Evolutionary conservation across 495 filamentous ascomycete genomes (phyloP), one percentile per base, ranked within the genome.

Genomic region (Penicillium canariense): DNA sequence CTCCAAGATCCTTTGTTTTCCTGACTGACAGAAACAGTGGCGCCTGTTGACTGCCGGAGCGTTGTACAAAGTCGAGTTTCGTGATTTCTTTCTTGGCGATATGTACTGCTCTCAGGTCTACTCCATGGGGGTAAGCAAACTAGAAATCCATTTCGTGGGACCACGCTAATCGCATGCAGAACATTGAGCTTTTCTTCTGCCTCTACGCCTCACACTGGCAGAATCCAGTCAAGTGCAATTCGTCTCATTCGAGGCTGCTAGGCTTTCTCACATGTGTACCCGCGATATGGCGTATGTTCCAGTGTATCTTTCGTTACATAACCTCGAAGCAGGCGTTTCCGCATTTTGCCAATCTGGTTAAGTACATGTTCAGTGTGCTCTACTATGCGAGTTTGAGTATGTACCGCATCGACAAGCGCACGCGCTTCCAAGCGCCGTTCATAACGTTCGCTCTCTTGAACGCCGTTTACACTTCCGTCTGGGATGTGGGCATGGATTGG

Each of bases 401-500:
- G 50, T 97, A 90, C 67, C 89, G 94, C 28, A 88, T 97, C 39
- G 65, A 91, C 34, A 76, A 74, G 9, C 73, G 71, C 0, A 66
- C 76, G 1, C 65, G 73, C 2, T 81, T 84, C 26, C 77, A 80
- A 62, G 84, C 81, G 0, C 60, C 89, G 18, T 97, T 96, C 67
- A 86, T 96, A 55, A 79, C 83, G 2, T 90, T 89, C 58, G 89
- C 89, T 2, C 73, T 82, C 14, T 70, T 96, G 56, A 97, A 96
- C 66, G 79, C 84, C 22, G 72, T 93, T 12, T 97, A 96, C 66
- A 86, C 79, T 66, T 88, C 85, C 1, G 78, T 96, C n/a, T 98
- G 94, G 94, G 94, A 98, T 61, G 62, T 98, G n/a, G 82, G 87
- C 52, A 96, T 97, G 88, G 94, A 98, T 70, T 97, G 92, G 85